These are phyloP conservation scores for Cymbomonas tetramitiformis DNA, from an alignment of 139 green algal genomes.

Conservation along the genomic window DNA sequence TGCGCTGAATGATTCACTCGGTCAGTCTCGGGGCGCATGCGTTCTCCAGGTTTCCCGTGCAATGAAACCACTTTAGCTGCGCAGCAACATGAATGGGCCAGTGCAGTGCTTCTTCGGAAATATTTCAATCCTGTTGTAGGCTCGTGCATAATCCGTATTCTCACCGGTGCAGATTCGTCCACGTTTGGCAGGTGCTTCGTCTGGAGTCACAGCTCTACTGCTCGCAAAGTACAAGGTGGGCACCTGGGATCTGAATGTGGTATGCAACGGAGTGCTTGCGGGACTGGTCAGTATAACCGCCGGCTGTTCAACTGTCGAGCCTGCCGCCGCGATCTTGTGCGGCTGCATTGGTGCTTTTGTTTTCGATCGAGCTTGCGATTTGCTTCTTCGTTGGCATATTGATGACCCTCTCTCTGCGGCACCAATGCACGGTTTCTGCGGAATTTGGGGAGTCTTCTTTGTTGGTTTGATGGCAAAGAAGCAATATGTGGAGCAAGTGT, in stretches of 20 bases:
- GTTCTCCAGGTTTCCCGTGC: too few species aligned
- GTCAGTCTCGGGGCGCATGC: too few species aligned
- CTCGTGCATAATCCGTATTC: too few species aligned
- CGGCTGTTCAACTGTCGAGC: conserved; percentile 30
- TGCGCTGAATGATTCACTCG: too few species aligned
- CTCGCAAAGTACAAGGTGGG: conserved; percentile 13
- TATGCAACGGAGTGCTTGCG: conserved; percentile 37
- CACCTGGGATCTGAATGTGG: conserved; percentile 23
- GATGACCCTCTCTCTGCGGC: conserved; percentile 54
- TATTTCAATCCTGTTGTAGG: too few species aligned
- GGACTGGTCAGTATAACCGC: conserved; percentile 44
- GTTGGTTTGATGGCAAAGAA: conserved; percentile 35
- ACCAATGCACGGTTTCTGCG: conserved; percentile 57
- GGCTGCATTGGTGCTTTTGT: conserved; percentile 29
- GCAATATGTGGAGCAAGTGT: conserved; percentile 24
- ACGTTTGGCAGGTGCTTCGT: conserved; percentile 32
- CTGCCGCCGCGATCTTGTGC: conserved; percentile 35
- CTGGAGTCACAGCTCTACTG: conserved; percentile 41
- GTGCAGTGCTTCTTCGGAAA: too few species aligned
- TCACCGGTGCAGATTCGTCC: too few species aligned
- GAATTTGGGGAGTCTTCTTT: conserved; percentile 31
- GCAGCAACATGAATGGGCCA: too few species aligned
- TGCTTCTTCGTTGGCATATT: conserved; percentile 35
- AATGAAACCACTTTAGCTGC: too few species aligned
- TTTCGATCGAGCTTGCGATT: conserved; percentile 15